These are phyloP conservation scores for Kwoniella shandongensis DNA, from an alignment of 768 basidiomycete genomes.

Conservation along the genomic window DNA sequence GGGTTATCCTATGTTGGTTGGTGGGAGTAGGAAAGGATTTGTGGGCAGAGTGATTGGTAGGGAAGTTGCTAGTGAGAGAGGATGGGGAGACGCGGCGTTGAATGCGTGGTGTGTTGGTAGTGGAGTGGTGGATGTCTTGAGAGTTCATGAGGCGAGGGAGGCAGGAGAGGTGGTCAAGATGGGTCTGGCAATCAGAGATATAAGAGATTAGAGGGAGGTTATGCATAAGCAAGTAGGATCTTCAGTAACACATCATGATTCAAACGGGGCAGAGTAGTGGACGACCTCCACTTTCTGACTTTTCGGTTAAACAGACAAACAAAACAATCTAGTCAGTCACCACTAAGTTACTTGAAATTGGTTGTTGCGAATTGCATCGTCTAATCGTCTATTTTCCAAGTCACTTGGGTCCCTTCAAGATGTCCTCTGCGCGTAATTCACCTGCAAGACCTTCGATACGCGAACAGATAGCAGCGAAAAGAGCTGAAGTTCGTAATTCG, in stretches of 20 bases:
- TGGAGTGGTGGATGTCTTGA: conserved; percentile 68
- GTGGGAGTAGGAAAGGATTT: conserved; percentile 80
- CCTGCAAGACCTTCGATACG: conserved; percentile 21
- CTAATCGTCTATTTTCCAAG: too few relatives aligned
- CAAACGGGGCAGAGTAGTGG: too few relatives aligned
- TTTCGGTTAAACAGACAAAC: too few relatives aligned
- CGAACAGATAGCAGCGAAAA: conserved; percentile 46
- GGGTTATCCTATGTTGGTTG: conserved; percentile 68
- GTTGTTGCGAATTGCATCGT: too few relatives aligned
- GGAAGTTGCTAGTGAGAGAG: conserved; percentile 62
- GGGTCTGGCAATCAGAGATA: conserved; percentile 60
- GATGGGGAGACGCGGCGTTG: conserved; percentile 75
- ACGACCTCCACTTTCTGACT: too few relatives aligned
- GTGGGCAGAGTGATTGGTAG: conserved; percentile 66
- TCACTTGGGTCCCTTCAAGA: background rate
- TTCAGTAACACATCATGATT: too few relatives aligned
- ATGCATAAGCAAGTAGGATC: too few relatives aligned
- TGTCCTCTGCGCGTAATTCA: conserved; percentile 12
- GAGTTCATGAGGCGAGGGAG: conserved; percentile 77
- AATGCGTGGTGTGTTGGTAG: conserved; percentile 68
- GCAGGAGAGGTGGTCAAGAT: conserved; percentile 73
- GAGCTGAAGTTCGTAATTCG: conserved; percentile 29
- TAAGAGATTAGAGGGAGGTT: background rate
- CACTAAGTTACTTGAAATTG: too few relatives aligned
- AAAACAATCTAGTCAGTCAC: too few relatives aligned